Percentiles rank a stretch among this genome's conserved stretches.
Conservation (phyloP, 345 rosid genomes). For the Brassica rapa region DNA sequence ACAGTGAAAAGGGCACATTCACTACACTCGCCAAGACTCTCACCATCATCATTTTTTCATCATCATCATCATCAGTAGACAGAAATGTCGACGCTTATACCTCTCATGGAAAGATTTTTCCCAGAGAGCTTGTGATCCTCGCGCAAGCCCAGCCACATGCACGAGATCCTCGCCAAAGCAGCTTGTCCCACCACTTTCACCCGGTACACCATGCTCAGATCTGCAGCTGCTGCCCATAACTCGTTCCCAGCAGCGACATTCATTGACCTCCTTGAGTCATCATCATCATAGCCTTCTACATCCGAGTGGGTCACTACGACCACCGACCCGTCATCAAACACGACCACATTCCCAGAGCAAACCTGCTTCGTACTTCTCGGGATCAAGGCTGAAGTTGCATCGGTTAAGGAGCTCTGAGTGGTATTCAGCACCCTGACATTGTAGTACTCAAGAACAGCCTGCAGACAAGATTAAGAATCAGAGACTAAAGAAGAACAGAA, state of each 20-base stretch:
- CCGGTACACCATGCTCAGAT: conserved; percentile 64
- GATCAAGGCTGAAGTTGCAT: conserved; percentile 36
- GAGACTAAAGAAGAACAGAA: not conserved
- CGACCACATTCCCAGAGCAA: conserved; percentile 45
- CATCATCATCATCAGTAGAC: conserved; percentile 56
- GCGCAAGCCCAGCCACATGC: conserved; percentile 64
- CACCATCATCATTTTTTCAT: not conserved
- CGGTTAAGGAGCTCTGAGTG: conserved; percentile 20
- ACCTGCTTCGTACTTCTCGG: conserved; percentile 38
- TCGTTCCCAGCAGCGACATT: conserved; percentile 32
- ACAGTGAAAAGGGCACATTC: conserved; percentile 31
- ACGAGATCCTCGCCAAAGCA: conserved; percentile 74
- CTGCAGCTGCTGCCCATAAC: conserved; percentile 41
- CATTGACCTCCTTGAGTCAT: conserved; percentile 33
- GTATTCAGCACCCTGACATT: conserved; percentile 46
- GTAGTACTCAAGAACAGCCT: conserved; percentile 92
- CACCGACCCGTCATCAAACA: conserved; percentile 79
- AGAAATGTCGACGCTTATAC: conserved; percentile 77
- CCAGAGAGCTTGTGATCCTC: conserved; percentile 56
- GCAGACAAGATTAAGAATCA: conserved; percentile 19
- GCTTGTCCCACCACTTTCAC: conserved; percentile 66
- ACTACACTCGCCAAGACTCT: conserved; percentile 35
- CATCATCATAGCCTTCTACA: conserved; percentile 67
- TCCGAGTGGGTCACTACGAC: conserved; percentile 85
- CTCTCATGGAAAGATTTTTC: conserved; percentile 51